Percentiles rank a stretch among this genome's conserved stretches.
These are phyloP conservation scores for Coniella vitis DNA, from an alignment of 2,329 filamentous ascomycete genomes.

Conservation along the genomic window DNA sequence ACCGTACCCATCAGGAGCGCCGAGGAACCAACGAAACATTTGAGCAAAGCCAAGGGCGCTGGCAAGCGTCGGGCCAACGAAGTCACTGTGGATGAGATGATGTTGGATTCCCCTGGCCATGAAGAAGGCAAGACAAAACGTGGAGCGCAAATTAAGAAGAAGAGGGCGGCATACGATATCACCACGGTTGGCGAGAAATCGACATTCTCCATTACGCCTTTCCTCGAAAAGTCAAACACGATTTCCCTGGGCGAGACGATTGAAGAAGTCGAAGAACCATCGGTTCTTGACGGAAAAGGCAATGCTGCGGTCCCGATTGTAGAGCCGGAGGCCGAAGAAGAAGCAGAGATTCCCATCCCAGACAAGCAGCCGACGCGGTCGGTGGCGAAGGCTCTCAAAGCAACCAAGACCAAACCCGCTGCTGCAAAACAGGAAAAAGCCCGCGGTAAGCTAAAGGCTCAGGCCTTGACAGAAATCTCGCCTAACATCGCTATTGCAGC, in stretches of 20 bases:
- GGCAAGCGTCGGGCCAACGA: constrained; percentile 43
- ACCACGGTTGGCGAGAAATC: constrained; percentile 76
- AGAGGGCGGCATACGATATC: constrained; percentile 52
- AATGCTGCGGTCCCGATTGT: constrained; percentile 10
- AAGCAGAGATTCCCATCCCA: constrained; percentile 3
- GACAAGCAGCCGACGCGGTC: constrained; percentile 8
- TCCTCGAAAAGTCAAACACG: constrained; percentile 59
- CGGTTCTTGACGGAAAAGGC: constrained; percentile 11
- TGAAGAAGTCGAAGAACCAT: constrained; percentile 26
- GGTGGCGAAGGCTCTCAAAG: constrained; percentile 14
- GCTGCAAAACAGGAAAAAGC: constrained; percentile 29
- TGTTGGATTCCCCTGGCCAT: constrained; percentile 37
- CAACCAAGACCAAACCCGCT: constrained; percentile 17
- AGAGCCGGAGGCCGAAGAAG: constrained; percentile 10
- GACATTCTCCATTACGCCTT: constrained; percentile 88
- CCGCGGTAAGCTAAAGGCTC: constrained; percentile 38
- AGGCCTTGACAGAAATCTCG: constrained; percentile 38
- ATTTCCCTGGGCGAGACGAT: constrained; percentile 43
- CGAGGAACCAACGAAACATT: constrained; percentile 22
- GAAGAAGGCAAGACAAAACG: constrained; percentile 32
- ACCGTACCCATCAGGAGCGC: constrained; percentile 21
- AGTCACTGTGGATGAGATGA: constrained; percentile 38
- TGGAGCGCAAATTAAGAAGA: constrained; percentile 27
- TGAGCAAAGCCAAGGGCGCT: constrained; percentile 29
- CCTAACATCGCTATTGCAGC: constrained; percentile 39